A percentile compares a stretch with the other conserved stretches of the same genome.
Conservation (phyloP, 2,329 filamentous ascomycete species). For the Penicillium sp. region DNA sequence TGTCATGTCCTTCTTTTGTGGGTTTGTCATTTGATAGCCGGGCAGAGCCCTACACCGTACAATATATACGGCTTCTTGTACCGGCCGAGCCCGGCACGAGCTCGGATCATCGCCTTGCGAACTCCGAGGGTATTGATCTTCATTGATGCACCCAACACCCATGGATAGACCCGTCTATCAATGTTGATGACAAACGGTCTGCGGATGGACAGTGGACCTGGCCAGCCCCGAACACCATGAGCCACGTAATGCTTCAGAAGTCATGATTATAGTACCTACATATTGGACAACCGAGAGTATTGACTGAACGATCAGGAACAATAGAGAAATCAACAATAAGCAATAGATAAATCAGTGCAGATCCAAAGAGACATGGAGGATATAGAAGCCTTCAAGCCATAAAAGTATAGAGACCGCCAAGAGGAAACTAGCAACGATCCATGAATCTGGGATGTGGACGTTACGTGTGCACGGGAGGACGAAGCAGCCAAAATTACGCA, state of each 20-base stretch:
- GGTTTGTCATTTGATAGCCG: too few relatives aligned
- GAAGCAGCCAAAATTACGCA: conserved; percentile 6
- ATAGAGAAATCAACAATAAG: too few relatives aligned
- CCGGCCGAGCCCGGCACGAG: neutral
- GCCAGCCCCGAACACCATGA: neutral
- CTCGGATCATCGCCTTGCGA: neutral
- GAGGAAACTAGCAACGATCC: conserved; percentile 4
- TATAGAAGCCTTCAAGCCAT: conserved; percentile 9
- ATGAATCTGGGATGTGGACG: conserved; percentile 3
- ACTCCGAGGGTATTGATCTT: neutral
- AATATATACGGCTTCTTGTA: neutral
- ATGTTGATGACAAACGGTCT: neutral
- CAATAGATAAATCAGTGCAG: too few relatives aligned
- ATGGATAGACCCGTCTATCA: neutral
- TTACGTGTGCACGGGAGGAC: conserved; percentile 19
- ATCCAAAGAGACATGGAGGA: neutral
- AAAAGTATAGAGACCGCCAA: conserved; percentile 5
- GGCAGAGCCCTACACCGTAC: too few relatives aligned
- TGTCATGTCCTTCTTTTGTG: neutral
- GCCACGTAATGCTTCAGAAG: neutral
- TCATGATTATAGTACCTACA: too few relatives aligned
- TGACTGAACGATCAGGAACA: too few relatives aligned
- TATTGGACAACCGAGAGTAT: too few relatives aligned
- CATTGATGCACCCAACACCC: neutral
- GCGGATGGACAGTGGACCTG: too few relatives aligned